Evolutionary conservation across 768 basidiomycete species (phyloP), one percentile per base, ranked within the genome.

Genomic region (Leccinum olivaceopallidum): DNA sequence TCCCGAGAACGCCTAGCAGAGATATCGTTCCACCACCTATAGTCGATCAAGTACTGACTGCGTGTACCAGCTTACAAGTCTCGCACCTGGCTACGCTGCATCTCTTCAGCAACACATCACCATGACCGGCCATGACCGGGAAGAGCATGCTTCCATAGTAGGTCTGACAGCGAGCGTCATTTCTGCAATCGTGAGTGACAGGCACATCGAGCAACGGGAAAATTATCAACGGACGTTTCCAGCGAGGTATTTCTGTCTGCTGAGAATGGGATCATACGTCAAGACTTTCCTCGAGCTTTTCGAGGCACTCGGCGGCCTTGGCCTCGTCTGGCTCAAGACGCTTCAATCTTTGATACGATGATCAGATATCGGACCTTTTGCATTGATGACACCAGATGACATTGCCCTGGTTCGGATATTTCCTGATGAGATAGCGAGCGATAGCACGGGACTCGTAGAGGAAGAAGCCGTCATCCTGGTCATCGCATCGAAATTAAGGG

Each of bases 21-120:
- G 52, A 85, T 71, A 1, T 80, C 81, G 44, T 80, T 78, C 78
- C 79, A 85, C 84, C 84, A 85, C 75, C 83, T 79, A 42, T 26
- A 34, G 50, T 58, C 5, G n/a, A 51, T 47, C 16, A 47, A 18
- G 50, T 6, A 16, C 12, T 13, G 18, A 9, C 39, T 9, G 18
- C 1, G 18, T 18, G 39, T 8, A 42, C 8, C 7, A 22, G 7
- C 7, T 16, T 18, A 6, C 26, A 18, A 26, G 30, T 37, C 12
- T 4, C 75, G 24, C 26, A 82, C 81, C 80, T 79, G 0, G 73
- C 60, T 3, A 84, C 76, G 60, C 83, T 80, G 9, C 80, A 79
- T 63, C 75, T 74, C 39, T 57, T 68, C 13, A 49, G n/a, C 37
- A 72, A 63, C 20, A 83, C 60, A 13, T 76, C 59, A 7, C 73